Evolutionary conservation across 768 basidiomycete species (phyloP), one percentile per base, ranked within the genome.

Genomic region (Termitomyces sp.): DNA sequence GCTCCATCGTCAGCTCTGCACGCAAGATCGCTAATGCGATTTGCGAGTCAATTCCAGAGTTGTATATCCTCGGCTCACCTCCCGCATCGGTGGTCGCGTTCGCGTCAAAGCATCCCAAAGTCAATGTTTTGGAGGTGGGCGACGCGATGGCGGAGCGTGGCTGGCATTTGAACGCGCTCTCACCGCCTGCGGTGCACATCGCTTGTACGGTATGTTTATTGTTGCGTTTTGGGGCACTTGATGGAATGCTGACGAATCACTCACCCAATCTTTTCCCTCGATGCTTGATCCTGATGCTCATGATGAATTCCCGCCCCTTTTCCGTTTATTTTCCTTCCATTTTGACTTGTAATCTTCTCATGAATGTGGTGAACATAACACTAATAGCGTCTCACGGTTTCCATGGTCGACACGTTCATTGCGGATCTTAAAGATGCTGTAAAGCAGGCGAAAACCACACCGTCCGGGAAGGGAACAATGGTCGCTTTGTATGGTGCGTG

Each of bases 11-110:
- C 52, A 75, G 77, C 28, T 83, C 86, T 34, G 79, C 94, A 4
- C 82, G 88, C 50, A 76, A 65, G 16, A 91, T 97, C 62, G 87
- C 85, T 29, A 75, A 81, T 37, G 77, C 79, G 10, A 88, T 98
- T 65, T 74, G 74, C 6, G 65, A 75, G 2, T 82, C 85, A 51
- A 86, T 96, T 46, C 86, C 90, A 0, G 92, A 95, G 66, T 78
- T 99, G 10, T 90, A 90, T 68, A 74, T 98, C 33, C 82, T 99
- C 3, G 97, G 96, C 4, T 85, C 92, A 47, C 96, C 96, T 0
- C 85, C 87, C 0, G 90, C 91, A 1, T 93, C 92, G 3, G 92
- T 96, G 54, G 85, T 99, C 15, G 96, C 95, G 0, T 97, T 98
- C 65, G 88, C 75, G 9, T 81, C 90, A 48, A 79, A 75, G 54